Evolutionary conservation across 371 early-diverging fungal genomes (phyloP).

Genomic region (Rhizopus arrhizus): DNA sequence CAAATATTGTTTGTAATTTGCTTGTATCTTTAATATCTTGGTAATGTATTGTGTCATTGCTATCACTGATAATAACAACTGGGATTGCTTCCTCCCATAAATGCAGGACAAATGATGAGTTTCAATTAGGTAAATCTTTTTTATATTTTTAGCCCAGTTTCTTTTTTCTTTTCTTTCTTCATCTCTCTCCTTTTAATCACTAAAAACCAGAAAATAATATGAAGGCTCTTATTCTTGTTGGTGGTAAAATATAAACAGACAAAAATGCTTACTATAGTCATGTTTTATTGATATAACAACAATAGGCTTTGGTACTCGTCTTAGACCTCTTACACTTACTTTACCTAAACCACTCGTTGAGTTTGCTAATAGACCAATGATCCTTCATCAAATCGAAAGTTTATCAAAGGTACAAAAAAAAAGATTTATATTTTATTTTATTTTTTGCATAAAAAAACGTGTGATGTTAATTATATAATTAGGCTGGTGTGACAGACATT

Average conservation of each 20-base stretch:
- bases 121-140: neutral
- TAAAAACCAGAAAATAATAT: conserved; percentile 44
- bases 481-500: conserved; percentile 97
- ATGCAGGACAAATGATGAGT: neutral
- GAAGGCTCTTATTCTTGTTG: conserved; percentile 99
- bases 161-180: conserved; percentile 18
- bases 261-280: neutral
- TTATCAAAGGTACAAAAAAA: conserved; percentile 82
- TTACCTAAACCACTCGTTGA: conserved; percentile 99
- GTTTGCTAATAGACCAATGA: conserved; percentile 99
- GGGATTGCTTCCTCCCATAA: no score
- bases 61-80: no score
- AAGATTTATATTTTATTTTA: neutral
- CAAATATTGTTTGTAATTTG: no score
- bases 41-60: no score
- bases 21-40: no score
- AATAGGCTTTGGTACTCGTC: conserved; percentile 97
- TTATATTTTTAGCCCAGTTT: conserved; percentile 4
- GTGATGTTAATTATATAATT: conserved; percentile 12
- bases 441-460: neutral
- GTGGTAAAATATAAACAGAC: conserved; percentile 65
- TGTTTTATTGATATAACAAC: neutral
- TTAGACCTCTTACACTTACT: conserved; percentile 98
- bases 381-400: conserved; percentile 98
- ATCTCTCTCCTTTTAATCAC: conserved; percentile 10